Evolutionary conservation across 2,329 filamentous ascomycete species (phyloP).

Genomic region (Ophiobolus disseminans): DNA sequence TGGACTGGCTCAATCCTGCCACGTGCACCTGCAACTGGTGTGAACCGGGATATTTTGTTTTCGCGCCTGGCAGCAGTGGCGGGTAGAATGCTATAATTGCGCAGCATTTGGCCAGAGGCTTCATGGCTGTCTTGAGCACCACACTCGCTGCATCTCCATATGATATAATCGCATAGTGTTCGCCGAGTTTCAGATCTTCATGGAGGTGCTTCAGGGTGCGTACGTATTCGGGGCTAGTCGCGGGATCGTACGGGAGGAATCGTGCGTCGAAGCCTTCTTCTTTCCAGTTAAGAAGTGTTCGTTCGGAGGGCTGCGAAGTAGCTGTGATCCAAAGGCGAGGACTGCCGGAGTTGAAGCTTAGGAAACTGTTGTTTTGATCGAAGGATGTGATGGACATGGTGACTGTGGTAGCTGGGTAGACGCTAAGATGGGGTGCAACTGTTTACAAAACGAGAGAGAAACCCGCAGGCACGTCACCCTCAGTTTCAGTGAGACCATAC

Average conservation of each 20-base stretch:
- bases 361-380: constrained; percentile 40
- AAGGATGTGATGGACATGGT: constrained; percentile 40
- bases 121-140: constrained; percentile 50
- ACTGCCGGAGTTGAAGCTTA: constrained; percentile 46
- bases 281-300: constrained; percentile 49
- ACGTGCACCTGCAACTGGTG: constrained; percentile 52
- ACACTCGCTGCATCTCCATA: constrained; percentile 52
- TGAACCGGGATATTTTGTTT: constrained; percentile 48
- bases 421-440: background rate
- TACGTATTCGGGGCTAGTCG: constrained; percentile 38
- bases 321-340: constrained; percentile 51
- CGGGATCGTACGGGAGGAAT: constrained; percentile 46
- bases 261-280: constrained; percentile 53
- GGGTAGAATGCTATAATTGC: constrained; percentile 56
- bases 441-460: constrained; percentile 1
- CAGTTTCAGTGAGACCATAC: constrained; percentile 6
- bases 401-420: background rate
- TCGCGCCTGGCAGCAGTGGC: constrained; percentile 44
- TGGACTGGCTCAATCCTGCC: constrained; percentile 45
- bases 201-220: constrained; percentile 45
- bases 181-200: constrained; percentile 49
- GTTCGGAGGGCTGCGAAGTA: constrained; percentile 47
- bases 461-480: constrained; percentile 6
- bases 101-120: constrained; percentile 50
- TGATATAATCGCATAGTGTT: constrained; percentile 46